Base-by-base conservation (phyloP, 305 asterid genomes). In the Caryopteris hybrid region DNA sequence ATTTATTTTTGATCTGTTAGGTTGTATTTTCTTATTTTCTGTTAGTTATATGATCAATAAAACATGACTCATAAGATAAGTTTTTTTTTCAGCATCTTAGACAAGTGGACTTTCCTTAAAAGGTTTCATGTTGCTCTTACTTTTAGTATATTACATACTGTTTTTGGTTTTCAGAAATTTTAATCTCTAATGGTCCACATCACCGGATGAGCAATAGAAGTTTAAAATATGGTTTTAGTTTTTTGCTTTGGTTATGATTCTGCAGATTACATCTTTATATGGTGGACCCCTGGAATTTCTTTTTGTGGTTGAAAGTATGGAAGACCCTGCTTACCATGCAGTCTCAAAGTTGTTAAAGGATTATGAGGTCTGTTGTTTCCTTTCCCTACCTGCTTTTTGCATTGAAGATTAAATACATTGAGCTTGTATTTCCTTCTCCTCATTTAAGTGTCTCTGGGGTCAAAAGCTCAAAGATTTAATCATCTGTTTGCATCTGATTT, bases 261-360 rank as follows among this genome's bases (percentile, higher is more conserved):
- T 73, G 79, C 91, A 89, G 96, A 81, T 87, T 61, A 89, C 96
- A 50, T 87, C 91, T 66, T 86, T 89, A 64, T 89, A 87, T 76
- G 96, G 96, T 51, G 96, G 96, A 59, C 91, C 92, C 13, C 36
- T 89, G 86, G 92, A 89, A 72, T 89, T 82, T 77, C 85, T 87
- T 64, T 89, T 89, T 75, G 85, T 89, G 62, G 91, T 89, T 65
- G 95, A 89, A 36, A 84, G 92, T 74, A 78, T 75, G 14, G 85
- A 81, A 57, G 96, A 89, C 74, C 95, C 89, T 39, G 96, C 96
- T 53, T 89, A 84, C 79, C 87, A 80, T 77, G 95, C 95, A 2
- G 83, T 84, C 60, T 70, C 84, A 70, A 78, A 64, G 56, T 74
- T 89, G 66, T 63, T 89, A 53, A 80, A 78, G 12, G 95, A 87